Evolutionary conservation across 208 protist species (phyloP).

Genomic region (Strigomonas culicis): DNA sequence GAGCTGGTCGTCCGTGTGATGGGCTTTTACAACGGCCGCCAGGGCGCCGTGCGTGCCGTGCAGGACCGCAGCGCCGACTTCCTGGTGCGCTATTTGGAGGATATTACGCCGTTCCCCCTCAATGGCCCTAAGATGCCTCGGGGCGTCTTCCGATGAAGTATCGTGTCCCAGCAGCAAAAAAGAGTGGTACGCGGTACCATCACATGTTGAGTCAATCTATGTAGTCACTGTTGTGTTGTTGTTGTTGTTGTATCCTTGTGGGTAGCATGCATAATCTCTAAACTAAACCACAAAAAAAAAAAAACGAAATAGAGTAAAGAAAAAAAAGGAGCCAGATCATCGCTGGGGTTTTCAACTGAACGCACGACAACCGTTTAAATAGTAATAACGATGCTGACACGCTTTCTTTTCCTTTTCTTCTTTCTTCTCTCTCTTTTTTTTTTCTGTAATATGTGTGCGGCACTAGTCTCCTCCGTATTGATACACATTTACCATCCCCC

Average conservation of each 20-base stretch:
- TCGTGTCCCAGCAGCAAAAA: no score
- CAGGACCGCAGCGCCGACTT: constrained; percentile 77
- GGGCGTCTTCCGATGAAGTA: constrained; percentile 67
- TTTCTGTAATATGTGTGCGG: neutral
- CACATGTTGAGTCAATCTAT: no score
- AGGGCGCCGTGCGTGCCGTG: constrained; percentile 84
- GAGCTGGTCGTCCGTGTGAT: constrained; percentile 89
- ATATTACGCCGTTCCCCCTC: constrained; percentile 88
- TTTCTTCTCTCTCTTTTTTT: constrained; percentile 11
- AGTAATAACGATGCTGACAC: no score
- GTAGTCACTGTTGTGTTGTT: no score
- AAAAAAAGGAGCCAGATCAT: no score
- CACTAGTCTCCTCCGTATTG: neutral
- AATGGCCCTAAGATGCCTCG: constrained; percentile 89
- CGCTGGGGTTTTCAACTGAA: no score
- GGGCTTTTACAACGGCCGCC: constrained; percentile 89
- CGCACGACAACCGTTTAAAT: no score
- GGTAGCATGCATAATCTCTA: no score
- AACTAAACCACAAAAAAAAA: no score
- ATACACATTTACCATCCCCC: neutral
- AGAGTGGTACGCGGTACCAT: no score
- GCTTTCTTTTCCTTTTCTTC: constrained; percentile 4
- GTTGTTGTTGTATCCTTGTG: no score
- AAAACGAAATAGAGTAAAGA: no score
- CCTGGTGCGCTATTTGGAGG: constrained; percentile 80